These are phyloP conservation scores for Flammula alnicola DNA, from an alignment of 1,284 basidiomycete genomes.

Conservation along the genomic window DNA sequence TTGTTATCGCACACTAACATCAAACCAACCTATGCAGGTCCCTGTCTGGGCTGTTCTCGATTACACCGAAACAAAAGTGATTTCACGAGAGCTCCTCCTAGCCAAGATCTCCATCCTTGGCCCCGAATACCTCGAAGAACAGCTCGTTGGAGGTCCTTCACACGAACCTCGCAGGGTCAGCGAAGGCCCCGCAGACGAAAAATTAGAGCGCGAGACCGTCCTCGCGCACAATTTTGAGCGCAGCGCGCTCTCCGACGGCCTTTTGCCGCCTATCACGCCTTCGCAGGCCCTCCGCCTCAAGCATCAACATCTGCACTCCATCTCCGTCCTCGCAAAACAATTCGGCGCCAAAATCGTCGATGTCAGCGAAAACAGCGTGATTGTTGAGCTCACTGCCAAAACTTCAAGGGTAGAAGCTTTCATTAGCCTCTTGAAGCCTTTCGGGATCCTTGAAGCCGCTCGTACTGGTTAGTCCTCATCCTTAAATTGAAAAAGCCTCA, in stretches of 20 bases:
- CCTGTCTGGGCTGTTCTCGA: slow-evolving; percentile 98
- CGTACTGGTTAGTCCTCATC: slow-evolving; percentile 72
- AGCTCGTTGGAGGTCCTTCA: slow-evolving; percentile 81
- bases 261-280: slow-evolving; percentile 57
- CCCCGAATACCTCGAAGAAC: slow-evolving; percentile 95
- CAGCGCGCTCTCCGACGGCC: slow-evolving; percentile 45
- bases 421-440: slow-evolving; percentile 90
- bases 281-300: slow-evolving; percentile 89
- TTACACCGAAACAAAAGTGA: slow-evolving; percentile 90
- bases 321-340: slow-evolving; percentile 85
- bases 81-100: slow-evolving; percentile 87
- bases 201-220: slow-evolving; percentile 69
- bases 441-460: slow-evolving; percentile 93
- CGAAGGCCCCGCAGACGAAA: slow-evolving; percentile 40
- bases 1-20: slow-evolving; percentile 2
- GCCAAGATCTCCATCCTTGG: slow-evolving; percentile 96
- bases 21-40: slow-evolving; percentile 59
- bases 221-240: slow-evolving; percentile 81
- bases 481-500: background rate
- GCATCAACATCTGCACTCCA: slow-evolving; percentile 88
- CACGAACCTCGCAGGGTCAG: slow-evolving; percentile 63
- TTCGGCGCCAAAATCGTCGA: slow-evolving; percentile 96
- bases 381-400: slow-evolving; percentile 96
- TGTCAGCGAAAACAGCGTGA: slow-evolving; percentile 91
- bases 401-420: slow-evolving; percentile 92